Evolutionary conservation across 2,329 filamentous ascomycete genomes (phyloP), one percentile per base, ranked within the genome.

Genomic region (Mariannaea elegans): DNA sequence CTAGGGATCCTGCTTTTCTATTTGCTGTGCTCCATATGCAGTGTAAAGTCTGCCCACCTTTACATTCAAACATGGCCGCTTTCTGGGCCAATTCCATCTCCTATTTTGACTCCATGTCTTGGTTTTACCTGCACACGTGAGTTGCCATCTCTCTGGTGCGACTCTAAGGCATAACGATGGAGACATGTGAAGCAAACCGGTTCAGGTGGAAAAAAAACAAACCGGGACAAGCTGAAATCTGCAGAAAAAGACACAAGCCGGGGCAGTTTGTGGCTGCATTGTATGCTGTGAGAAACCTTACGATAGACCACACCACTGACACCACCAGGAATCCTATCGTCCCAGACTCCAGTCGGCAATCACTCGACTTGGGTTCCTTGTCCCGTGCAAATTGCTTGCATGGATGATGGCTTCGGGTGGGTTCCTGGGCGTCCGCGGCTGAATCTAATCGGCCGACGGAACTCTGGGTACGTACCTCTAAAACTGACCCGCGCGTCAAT

Each of bases 301-400:
- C 36, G 65, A 68, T 64, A 34, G 49, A 54, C 52, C 61, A 38
- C 49, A 44, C 21, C 18, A 60, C 55, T 68, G 57, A 66, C 58
- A 59, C 65, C 64, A 68, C 55, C 59, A 32, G 34, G 31, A 19
- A 27, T 9, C 19, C 29, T 41, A 16, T 50, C 21, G 45, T 50
- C 45, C 19, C 46, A 49, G 27, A 34, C 16, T 42, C 42, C 19
- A n/a, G 34, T 19, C 44, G 19, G 29, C 24, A 38, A 27, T 27
- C 8, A 19, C 27, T 47, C 23, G 56, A 54, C 56, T 55, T 59
- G 56, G 56, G 56, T 59, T 55, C 56, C 56, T 59, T 44, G 56
- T 39, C 21, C 32, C 29, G 19, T 48, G 39, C 42, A 58, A 58
- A 58, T 58, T 59, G 42, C 44, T 49, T 48, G 44, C 56, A 59